Percentiles rank a stretch among this genome's conserved stretches.
phyloP scores from a whole-genome alignment of 352 stramenopile genomes.

The Poterioochromonas sp. region DNA sequence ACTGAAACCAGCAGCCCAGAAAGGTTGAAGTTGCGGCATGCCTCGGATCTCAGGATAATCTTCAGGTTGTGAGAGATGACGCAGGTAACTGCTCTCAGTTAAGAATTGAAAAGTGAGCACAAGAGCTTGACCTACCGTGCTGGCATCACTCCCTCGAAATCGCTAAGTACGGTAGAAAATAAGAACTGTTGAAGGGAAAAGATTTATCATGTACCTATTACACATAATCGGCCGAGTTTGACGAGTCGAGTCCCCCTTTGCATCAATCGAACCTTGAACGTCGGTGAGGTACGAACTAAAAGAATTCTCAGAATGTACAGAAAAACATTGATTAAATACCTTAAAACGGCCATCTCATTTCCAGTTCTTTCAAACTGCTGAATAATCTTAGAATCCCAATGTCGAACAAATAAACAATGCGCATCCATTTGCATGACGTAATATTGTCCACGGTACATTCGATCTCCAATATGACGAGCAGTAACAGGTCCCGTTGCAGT shows the following conservation, averaged over 20 bases:
- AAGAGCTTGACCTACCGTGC: too few relatives aligned
- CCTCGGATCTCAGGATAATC: constrained; percentile 49
- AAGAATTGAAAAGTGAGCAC: too few relatives aligned
- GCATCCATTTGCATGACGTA: constrained; percentile 66
- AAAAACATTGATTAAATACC: constrained; percentile 14
- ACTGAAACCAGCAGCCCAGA: constrained; percentile 63
- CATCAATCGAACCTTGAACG: constrained; percentile 51
- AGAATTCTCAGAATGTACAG: too few relatives aligned
- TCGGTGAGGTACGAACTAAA: constrained; percentile 60
- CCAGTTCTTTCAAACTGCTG: constrained; percentile 51
- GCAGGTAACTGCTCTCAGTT: too few relatives aligned
- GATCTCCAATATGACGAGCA: constrained; percentile 59
- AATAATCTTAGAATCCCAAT: constrained; percentile 61
- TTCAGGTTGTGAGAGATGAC: constrained; percentile 57
- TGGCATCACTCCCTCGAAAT: constrained; percentile 51
- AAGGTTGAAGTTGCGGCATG: constrained; percentile 54
- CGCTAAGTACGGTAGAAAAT: too few relatives aligned
- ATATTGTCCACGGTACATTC: constrained; percentile 63
- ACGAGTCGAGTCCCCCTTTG: constrained; percentile 46
- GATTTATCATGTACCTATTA: constrained; percentile 41
- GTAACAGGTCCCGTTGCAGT: constrained; percentile 59
- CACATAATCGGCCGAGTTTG: constrained; percentile 59
- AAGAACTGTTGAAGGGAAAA: background rate
- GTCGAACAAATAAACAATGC: constrained; percentile 54
- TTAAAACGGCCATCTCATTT: constrained; percentile 59